phyloP scores from a whole-genome alignment of 345 rosid species.

The Angophora floribunda region DNA sequence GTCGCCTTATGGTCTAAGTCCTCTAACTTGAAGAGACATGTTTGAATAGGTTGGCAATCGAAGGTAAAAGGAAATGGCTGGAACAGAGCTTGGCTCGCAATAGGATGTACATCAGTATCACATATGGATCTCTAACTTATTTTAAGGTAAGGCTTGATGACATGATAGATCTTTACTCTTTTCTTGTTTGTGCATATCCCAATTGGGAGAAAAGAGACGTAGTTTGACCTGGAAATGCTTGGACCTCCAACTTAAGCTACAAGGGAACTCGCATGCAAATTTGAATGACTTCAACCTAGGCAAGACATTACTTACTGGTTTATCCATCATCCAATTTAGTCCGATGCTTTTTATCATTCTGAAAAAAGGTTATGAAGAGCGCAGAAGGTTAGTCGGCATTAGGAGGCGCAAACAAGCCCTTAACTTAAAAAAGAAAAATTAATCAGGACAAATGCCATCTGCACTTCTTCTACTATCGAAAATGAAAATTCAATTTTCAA shows the following conservation, averaged over 20 bases:
- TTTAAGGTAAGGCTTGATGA: neutral
- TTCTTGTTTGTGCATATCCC: neutral
- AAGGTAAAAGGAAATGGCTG: neutral
- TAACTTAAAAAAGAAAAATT: neutral
- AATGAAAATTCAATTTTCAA: neutral
- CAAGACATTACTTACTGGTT: neutral
- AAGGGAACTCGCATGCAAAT: neutral
- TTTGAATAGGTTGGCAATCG: neutral
- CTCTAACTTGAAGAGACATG: neutral
- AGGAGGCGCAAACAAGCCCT: neutral
- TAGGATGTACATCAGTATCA: neutral
- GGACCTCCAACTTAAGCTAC: neutral
- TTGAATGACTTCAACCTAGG: neutral
- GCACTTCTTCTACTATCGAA: neutral
- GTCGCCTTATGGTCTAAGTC: neutral
- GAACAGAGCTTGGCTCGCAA: no score
- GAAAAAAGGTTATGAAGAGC: neutral
- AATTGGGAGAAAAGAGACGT: neutral
- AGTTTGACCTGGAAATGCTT: neutral
- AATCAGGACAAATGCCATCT: neutral
- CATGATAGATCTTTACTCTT: neutral
- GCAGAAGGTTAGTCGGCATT: neutral
- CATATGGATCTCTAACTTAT: neutral
- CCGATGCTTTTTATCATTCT: neutral
- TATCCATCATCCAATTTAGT: neutral